Evolutionary conservation across 306 rosid genomes (phyloP), one percentile per base, ranked within the genome.

Genomic region (Corylus avellana): DNA sequence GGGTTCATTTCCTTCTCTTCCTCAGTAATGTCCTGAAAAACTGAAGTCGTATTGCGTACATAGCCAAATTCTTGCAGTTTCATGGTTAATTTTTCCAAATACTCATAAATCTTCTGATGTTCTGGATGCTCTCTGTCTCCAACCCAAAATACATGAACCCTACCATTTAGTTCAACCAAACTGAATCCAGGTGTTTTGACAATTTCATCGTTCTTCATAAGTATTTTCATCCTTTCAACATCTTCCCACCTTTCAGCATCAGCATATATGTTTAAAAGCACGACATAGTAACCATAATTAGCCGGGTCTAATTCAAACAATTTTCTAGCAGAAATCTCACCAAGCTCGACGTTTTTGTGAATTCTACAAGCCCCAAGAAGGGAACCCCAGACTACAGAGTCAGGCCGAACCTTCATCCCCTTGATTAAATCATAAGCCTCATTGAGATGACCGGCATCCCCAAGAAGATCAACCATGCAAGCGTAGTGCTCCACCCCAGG

Each of bases 401-500:
- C 96, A 66, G 96, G 91, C 77, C 64, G 80, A 81, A 88, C 84
- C 66, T 84, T 85, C 97, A 91, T 93, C 78, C 87, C 84, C 85
- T 68, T 85, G 78, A 93, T 93, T 80, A 93, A 87, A 76, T 88
- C 79, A 82, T 91, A 91, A 56, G 96, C 97, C 72, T 87, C 74
- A 13, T 73, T 76, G 63, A 93, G 93, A 76, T 84, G 76, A 70
- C 97, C 96, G 22, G 89, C 91, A 73, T 92, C 91, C 56, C 94
- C 97, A 16, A 93, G 91, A 73, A 91, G 96, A 77, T 93, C 94
- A 75, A 91, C 95, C 92, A 91, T 87, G 87, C 92, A 91, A 4
- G 90, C 89, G 75, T 85, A 89, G 82, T 93, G 94, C 88, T 93
- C 94, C 77, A 89, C 85, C 58, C 96, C 89, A 18, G 91, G 98